Evolutionary conservation across 225 moss, liverwort and hornwort species (phyloP).

Genomic region (Marchantia paleacea): DNA sequence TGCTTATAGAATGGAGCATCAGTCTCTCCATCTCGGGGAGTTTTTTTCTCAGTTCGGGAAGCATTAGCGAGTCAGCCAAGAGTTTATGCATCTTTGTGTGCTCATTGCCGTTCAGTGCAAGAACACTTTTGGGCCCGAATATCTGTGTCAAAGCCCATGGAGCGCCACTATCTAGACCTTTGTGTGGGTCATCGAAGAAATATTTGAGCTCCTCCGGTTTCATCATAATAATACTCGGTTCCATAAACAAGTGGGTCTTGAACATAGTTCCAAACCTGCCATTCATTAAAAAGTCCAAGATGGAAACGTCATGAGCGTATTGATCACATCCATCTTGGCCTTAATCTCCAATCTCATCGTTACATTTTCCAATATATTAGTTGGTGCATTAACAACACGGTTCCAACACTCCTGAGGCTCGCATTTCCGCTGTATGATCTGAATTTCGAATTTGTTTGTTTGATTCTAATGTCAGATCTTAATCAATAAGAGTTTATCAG

Average conservation of each 20-base stretch:
- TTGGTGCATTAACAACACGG: not conserved
- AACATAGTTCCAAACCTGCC: conserved; percentile 2
- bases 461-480: too few relatives aligned
- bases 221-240: not conserved
- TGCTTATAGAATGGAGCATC: conserved; percentile 1
- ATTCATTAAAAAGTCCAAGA: not conserved
- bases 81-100: conserved; percentile 19
- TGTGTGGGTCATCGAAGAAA: not conserved
- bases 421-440: too few relatives aligned
- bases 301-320: not conserved
- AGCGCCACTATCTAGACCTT: not conserved
- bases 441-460: too few relatives aligned
- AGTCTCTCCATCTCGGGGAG: conserved; percentile 9
- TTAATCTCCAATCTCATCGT: too few relatives aligned
- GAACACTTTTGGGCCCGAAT: not conserved
- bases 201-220: not conserved
- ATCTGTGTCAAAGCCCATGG: not conserved
- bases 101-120: not conserved
- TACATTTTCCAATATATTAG: too few relatives aligned
- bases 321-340: too few relatives aligned
- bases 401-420: not conserved
- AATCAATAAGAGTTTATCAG: too few relatives aligned
- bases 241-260: not conserved
- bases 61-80: conserved; percentile 4
- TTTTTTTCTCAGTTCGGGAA: not conserved